Conservation (phyloP, 306 rosid genomes). For the Dalbergia cochinchinensis region DNA sequence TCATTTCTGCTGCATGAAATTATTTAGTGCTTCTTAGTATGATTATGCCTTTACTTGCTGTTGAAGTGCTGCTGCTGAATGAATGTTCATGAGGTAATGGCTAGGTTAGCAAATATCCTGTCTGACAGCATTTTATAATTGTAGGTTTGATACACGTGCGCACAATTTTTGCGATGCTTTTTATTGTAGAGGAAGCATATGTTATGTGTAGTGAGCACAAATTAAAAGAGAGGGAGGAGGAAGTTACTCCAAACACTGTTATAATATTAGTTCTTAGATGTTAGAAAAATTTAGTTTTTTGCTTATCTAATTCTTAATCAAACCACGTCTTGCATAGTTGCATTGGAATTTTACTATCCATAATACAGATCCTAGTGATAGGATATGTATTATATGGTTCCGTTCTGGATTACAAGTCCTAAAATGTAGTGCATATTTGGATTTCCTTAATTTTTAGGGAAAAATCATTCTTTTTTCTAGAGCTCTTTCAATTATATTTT, state of each 20-base stretch:
- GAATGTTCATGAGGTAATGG: background rate
- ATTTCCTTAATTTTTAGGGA: background rate
- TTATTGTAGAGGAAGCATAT: background rate
- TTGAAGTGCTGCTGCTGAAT: slow-evolving; percentile 4
- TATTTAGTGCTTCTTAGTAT: slow-evolving; percentile 27
- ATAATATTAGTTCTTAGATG: background rate
- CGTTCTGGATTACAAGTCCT: background rate
- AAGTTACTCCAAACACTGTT: background rate
- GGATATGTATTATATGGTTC: background rate
- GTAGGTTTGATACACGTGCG: background rate
- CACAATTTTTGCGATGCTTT: background rate
- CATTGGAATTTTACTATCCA: background rate
- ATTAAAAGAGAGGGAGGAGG: background rate
- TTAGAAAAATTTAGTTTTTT: background rate
- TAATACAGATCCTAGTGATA: background rate
- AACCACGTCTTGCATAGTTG: background rate
- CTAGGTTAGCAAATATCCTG: background rate
- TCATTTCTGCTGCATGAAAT: slow-evolving; percentile 10
- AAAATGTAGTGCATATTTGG: background rate
- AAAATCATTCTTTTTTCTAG: background rate
- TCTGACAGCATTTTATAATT: background rate
- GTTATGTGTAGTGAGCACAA: background rate
- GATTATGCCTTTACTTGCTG: background rate
- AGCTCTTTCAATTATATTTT: background rate
- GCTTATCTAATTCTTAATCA: background rate